Evolutionary conservation across 2,329 filamentous ascomycete genomes (phyloP).

Genomic region (Fusarium devonianum): DNA sequence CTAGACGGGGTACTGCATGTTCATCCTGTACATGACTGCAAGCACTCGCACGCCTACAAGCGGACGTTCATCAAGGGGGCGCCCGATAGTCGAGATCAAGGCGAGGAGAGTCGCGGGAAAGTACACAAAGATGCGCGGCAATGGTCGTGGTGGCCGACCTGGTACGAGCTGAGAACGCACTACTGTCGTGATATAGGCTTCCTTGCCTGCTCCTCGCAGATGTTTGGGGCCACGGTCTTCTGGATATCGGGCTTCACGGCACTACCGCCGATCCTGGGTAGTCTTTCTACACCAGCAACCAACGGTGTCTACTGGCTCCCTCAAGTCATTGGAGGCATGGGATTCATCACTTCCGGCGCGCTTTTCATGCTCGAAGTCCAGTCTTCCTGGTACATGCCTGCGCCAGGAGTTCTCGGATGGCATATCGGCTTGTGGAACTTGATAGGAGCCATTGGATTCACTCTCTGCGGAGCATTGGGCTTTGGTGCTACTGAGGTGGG

Average conservation of each 20-base stretch:
- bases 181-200: slow-evolving; percentile 67
- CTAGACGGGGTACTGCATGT: slow-evolving; percentile 27
- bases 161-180: slow-evolving; percentile 63
- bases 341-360: slow-evolving; percentile 65
- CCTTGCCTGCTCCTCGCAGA: slow-evolving; percentile 63
- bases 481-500: slow-evolving; percentile 50
- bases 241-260: slow-evolving; percentile 69
- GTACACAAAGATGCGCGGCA: slow-evolving; percentile 28
- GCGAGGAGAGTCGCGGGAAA: neutral
- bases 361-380: slow-evolving; percentile 75
- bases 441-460: slow-evolving; percentile 69
- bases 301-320: slow-evolving; percentile 67
- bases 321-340: slow-evolving; percentile 67
- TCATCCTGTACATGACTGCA: slow-evolving; percentile 29
- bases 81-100: neutral
- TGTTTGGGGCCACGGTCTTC: slow-evolving; percentile 68
- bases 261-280: slow-evolving; percentile 58
- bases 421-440: slow-evolving; percentile 73
- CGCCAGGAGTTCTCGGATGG: slow-evolving; percentile 66
- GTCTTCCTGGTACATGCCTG: slow-evolving; percentile 67
- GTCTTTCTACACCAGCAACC: slow-evolving; percentile 47
- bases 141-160: slow-evolving; percentile 69
- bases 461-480: slow-evolving; percentile 64
- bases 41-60: slow-evolving; percentile 41
- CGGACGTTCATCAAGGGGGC: slow-evolving; percentile 27